Conservation (phyloP, 2,329 filamentous ascomycete genomes). For the Penicillium sp. region DNA sequence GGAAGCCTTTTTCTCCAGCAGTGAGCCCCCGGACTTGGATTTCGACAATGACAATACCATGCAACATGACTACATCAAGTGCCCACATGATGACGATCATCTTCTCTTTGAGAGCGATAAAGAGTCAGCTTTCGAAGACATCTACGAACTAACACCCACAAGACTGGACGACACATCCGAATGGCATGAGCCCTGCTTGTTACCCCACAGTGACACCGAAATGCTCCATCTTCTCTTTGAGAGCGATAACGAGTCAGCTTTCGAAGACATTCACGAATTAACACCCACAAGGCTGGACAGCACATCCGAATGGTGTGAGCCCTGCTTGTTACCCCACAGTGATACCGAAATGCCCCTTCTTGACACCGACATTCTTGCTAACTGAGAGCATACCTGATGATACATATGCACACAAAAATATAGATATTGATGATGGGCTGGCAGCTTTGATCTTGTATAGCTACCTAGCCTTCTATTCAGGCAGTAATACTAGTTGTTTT, state of each 20-base stretch:
- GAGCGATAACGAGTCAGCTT: neutral
- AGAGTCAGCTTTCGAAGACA: neutral
- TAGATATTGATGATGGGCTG: neutral
- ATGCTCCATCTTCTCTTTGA: neutral
- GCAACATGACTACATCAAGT: neutral
- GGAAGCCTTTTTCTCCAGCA: neutral
- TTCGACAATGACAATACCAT: neutral
- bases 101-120: neutral
- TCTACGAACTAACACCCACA: neutral
- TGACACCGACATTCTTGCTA: neutral
- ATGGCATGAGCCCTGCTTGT: neutral
- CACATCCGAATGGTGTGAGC: neutral
- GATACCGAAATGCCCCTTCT: neutral
- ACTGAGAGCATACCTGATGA: neutral
- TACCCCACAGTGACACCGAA: neutral
- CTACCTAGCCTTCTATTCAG: neutral
- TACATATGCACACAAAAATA: neutral
- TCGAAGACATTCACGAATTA: neutral
- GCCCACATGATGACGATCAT: neutral
- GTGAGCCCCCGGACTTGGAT: neutral
- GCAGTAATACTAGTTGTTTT: neutral
- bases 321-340: neutral
- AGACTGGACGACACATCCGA: neutral
- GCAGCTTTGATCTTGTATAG: neutral
- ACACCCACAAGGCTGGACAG: neutral